phyloP scores from a whole-genome alignment of 2,329 filamentous ascomycete species.

The Beauveria brongniartii region DNA sequence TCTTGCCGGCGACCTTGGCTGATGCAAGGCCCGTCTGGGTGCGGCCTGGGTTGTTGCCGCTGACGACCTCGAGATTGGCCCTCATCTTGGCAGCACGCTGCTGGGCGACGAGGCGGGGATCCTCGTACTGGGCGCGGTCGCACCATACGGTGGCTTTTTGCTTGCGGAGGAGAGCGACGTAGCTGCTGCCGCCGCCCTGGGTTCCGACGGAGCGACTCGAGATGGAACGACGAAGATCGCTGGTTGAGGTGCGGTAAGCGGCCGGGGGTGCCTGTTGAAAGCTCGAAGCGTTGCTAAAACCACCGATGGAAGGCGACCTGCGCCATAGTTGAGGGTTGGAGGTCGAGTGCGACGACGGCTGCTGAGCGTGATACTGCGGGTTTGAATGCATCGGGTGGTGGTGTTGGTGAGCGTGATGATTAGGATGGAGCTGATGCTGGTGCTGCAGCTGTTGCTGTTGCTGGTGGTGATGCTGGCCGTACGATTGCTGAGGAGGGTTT shows the following conservation, averaged over 20 bases:
- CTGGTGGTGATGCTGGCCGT: not conserved
- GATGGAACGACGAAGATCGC: conserved; percentile 64
- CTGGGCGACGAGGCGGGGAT: conserved; percentile 73
- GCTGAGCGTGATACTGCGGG: conserved; percentile 22
- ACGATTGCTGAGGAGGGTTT: not conserved
- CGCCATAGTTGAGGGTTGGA: conserved; percentile 34
- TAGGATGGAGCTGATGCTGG: conserved; percentile 7
- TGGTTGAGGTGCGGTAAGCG: conserved; percentile 47
- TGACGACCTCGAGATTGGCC: conserved; percentile 75
- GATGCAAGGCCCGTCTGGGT: conserved; percentile 56
- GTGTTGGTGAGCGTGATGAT: not conserved
- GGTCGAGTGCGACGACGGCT: conserved; percentile 24
- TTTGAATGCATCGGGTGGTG: conserved; percentile 7
- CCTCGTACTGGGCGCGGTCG: conserved; percentile 86
- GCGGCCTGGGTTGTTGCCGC: conserved; percentile 41
- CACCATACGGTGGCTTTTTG: conserved; percentile 99
- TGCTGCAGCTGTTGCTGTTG: conserved; percentile 7
- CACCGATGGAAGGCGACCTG: conserved; percentile 58
- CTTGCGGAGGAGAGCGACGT: conserved; percentile 90
- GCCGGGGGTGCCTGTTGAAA: conserved; percentile 50
- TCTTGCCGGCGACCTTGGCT: conserved; percentile 70
- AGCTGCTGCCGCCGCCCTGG: conserved; percentile 47
- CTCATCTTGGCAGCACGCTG: conserved; percentile 82
- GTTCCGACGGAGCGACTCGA: conserved; percentile 64
- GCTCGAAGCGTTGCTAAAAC: conserved; percentile 63